Evolutionary conservation across 1,284 basidiomycete species (phyloP), one percentile per base, ranked within the genome.

Genomic region (Ganoderma resinaceum): DNA sequence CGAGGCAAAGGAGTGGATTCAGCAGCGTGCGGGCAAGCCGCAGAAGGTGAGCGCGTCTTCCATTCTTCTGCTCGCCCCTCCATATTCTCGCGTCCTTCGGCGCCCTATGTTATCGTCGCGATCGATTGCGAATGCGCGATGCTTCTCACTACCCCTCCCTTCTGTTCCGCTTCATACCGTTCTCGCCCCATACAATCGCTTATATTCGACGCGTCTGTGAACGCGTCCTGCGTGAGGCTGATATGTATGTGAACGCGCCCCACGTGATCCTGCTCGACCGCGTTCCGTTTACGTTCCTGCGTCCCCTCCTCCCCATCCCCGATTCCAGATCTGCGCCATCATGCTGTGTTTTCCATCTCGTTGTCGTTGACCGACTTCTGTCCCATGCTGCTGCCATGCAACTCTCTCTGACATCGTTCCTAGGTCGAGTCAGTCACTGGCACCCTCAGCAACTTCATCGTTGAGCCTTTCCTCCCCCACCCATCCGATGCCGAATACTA

Each of bases 391-490:
- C 46, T 42, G 16, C 16, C 4, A 16, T 52, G 12, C n/a, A 52
- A 52, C 46, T 63, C 60, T 66, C 31, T 20, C 52, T 33, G 29
- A 55, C 18, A 72, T 46, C 14, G 23, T 35, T 61, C 23, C 1
- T 79, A 96, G 91, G 97, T 99, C 73, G 97, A 99, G 85, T 87
- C 91, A 68, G 93, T 96, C 70, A 95, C 94, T 23, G 97, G 97
- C 72, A 97, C 95, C 33, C 89, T 99, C 76, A 97, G 93, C 87
- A 98, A 93, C 82, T 99, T 99, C 84, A 98, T 99, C 82, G 90
- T 99, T 74, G 97, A 99, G 85, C 97, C 97, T 42, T 98, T 99
- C 91, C 88, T 97, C 69, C 97, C 97, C 63, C 97, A 99, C 81
- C 92, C 95, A 3, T 90, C 95, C 70, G 87, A 97, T 80, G 95